These are phyloP conservation scores for Candida sanyaensis DNA, from an alignment of 1,139 yeast species.

Conservation along the genomic window DNA sequence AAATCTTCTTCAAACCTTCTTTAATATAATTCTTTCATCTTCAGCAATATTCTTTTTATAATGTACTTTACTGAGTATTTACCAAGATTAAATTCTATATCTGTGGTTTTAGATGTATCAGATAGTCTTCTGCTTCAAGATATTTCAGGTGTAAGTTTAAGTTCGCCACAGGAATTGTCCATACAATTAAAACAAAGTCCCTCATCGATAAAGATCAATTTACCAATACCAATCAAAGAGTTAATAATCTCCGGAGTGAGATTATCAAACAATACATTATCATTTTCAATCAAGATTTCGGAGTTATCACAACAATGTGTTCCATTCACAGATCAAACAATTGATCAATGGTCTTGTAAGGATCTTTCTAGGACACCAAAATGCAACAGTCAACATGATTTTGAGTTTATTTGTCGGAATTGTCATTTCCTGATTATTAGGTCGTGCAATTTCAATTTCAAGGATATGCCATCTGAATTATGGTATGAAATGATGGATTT, in stretches of 20 bases:
- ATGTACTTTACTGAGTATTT: slow-evolving; percentile 43
- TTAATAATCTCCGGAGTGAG: slow-evolving; percentile 11
- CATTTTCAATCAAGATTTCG: slow-evolving; percentile 12
- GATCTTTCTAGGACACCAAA: slow-evolving; percentile 39
- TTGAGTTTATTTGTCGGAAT: slow-evolving; percentile 33
- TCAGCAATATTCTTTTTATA: neutral
- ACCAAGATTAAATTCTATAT: slow-evolving; percentile 38
- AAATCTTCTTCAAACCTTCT: neutral
- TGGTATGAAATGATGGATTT: slow-evolving; percentile 97
- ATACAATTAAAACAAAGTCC: neutral
- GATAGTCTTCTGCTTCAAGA: slow-evolving; percentile 1
- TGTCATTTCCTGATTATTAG: slow-evolving; percentile 32
- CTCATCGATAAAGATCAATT: neutral
- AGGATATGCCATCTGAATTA: slow-evolving; percentile 84
- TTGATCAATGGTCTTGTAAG: slow-evolving; percentile 42
- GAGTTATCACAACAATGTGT: slow-evolving; percentile 10
- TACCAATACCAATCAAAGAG: slow-evolving; percentile 4
- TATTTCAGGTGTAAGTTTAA: neutral
- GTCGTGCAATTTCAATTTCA: slow-evolving; percentile 32
- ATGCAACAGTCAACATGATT: slow-evolving; percentile 23
- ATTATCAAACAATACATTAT: slow-evolving; percentile 8
- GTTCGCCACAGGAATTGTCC: neutral
- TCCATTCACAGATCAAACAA: slow-evolving; percentile 23
- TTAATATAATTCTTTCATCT: neutral
- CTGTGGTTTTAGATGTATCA: slow-evolving; percentile 26